A percentile compares a stretch with the other conserved stretches of the same genome.
Conservation (phyloP, 2,329 filamentous ascomycete species). For the Colletotrichum lindemuthianum region DNA sequence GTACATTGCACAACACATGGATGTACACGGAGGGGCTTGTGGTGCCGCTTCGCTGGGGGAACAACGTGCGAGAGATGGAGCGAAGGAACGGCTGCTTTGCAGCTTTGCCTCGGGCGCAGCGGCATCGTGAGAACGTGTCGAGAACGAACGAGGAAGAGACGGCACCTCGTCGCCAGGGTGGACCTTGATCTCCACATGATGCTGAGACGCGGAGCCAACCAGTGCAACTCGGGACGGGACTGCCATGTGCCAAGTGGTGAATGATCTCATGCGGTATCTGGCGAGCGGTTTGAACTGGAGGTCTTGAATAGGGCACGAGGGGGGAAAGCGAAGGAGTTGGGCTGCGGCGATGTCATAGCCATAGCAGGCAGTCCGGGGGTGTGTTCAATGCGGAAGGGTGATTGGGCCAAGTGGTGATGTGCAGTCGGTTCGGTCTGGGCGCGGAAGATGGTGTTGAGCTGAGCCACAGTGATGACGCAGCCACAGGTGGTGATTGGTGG, state of each 20-base stretch:
- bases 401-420: constrained; percentile 18
- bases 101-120: not conserved
- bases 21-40: too few relatives aligned
- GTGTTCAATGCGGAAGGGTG: not conserved
- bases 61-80: too few relatives aligned
- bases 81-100: not conserved
- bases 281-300: too few relatives aligned
- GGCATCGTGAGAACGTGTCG: not conserved
- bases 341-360: constrained; percentile 14
- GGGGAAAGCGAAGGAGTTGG: not conserved
- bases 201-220: constrained; percentile 9
- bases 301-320: not conserved
- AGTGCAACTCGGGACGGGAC: too few relatives aligned
- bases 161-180: constrained; percentile 9
- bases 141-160: not conserved
- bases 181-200: not conserved
- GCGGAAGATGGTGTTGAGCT: not conserved
- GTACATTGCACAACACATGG: too few relatives aligned
- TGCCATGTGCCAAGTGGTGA: constrained; percentile 1
- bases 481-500: not conserved
- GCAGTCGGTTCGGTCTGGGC: not conserved
- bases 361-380: not conserved
- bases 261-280: constrained; percentile 21
- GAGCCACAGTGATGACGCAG: constrained; percentile 12
- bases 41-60: too few relatives aligned